Percentiles rank a stretch among this genome's conserved stretches.
These are phyloP conservation scores for Hypoxylon cercidicola DNA, from an alignment of 495 filamentous ascomycete genomes.

Conservation along the genomic window DNA sequence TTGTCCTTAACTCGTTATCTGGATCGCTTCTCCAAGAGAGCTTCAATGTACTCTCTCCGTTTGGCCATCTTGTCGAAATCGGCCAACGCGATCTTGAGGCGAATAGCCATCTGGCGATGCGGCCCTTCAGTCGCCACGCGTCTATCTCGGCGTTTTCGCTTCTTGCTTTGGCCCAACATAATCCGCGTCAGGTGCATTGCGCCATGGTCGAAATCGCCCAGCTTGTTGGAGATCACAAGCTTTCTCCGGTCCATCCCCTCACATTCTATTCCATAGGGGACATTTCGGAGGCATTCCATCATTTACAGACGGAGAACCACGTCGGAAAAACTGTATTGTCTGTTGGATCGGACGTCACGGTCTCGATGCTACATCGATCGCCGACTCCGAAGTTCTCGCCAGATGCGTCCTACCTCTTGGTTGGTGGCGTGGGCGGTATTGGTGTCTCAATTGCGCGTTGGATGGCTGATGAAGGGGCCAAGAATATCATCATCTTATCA, in stretches of 20 bases:
- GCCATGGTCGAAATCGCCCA: too few relatives aligned
- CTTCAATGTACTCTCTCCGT: slow-evolving; percentile 60
- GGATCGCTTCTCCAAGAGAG: slow-evolving; percentile 55
- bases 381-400: neutral
- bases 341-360: too few relatives aligned
- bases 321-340: slow-evolving; percentile 69
- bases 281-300: slow-evolving; percentile 57
- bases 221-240: slow-evolving; percentile 14
- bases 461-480: slow-evolving; percentile 62
- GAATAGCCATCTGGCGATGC: slow-evolving; percentile 40
- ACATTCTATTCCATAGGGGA: slow-evolving; percentile 50
- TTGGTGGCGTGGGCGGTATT: slow-evolving; percentile 68
- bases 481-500: slow-evolving; percentile 60
- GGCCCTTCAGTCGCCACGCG: slow-evolving; percentile 26
- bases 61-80: slow-evolving; percentile 64
- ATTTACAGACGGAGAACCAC: slow-evolving; percentile 45
- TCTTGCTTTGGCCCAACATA: slow-evolving; percentile 44
- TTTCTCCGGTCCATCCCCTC: slow-evolving; percentile 43
- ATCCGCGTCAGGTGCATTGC: slow-evolving; percentile 33
- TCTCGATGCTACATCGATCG: neutral
- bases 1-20: slow-evolving; percentile 63
- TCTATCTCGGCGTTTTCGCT: too few relatives aligned
- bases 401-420: slow-evolving; percentile 43
- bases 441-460: slow-evolving; percentile 61
- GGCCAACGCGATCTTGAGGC: slow-evolving; percentile 46